Evolutionary conservation across 192 early-diverging fungal genomes (phyloP).

Genomic region (Phycomyces blakesleeanus): DNA sequence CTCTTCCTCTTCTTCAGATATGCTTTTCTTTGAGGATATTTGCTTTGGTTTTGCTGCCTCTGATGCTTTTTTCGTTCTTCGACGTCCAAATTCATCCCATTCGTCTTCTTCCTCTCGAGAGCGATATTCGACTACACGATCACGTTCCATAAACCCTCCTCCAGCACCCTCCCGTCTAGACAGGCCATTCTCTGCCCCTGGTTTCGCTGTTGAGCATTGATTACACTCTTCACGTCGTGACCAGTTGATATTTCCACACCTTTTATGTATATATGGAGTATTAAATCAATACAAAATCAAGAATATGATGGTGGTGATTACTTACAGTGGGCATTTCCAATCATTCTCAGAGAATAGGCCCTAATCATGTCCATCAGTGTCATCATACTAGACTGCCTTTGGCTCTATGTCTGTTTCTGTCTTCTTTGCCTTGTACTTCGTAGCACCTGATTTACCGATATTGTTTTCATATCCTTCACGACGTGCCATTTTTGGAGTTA

Average conservation of each 20-base stretch:
- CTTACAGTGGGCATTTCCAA: constrained; percentile 29
- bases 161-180: constrained; percentile 31
- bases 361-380: not conserved
- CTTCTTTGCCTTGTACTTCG: constrained; percentile 4
- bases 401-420: not conserved
- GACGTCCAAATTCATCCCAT: constrained; percentile 36
- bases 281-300: not conserved
- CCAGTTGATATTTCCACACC: constrained; percentile 38
- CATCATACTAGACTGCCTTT: not conserved
- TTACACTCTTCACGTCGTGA: constrained; percentile 29
- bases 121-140: constrained; percentile 28
- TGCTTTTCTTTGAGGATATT: constrained; percentile 1
- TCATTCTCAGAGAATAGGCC: constrained; percentile 32
- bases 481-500: not conserved
- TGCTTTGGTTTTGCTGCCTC: not conserved
- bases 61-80: constrained; percentile 4
- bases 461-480: constrained; percentile 1
- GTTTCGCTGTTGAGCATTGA: constrained; percentile 28
- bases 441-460: constrained; percentile 1
- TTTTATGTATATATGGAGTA: constrained; percentile 7
- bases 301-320: not conserved
- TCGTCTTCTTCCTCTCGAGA: constrained; percentile 26
- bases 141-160: constrained; percentile 36
- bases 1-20: not conserved
- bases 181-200: constrained; percentile 18